Conservation (phyloP, 495 filamentous ascomycete species). For the Daldinia vernicosa region DNA sequence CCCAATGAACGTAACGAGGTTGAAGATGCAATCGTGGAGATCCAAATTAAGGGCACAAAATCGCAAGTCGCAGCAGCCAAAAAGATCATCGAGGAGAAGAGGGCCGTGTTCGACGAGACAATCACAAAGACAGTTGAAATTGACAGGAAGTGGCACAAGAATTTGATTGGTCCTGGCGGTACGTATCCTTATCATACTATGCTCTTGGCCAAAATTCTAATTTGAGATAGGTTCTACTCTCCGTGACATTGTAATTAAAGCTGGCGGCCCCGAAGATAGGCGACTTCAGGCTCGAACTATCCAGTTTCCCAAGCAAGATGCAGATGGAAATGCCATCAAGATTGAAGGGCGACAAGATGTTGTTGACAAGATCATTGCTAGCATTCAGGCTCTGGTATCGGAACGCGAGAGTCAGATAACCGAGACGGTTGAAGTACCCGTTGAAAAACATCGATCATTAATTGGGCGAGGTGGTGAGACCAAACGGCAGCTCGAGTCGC, state of each 20-base stretch:
- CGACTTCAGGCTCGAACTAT: slow-evolving; percentile 84
- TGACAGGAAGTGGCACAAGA: slow-evolving; percentile 89
- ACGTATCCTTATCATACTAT: slow-evolving; percentile 48
- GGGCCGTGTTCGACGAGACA: slow-evolving; percentile 83
- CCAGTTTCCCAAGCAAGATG: slow-evolving; percentile 83
- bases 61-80: slow-evolving; percentile 88
- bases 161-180: slow-evolving; percentile 90
- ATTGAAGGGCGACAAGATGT: slow-evolving; percentile 83
- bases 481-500: slow-evolving; percentile 82
- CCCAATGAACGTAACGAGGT: slow-evolving; percentile 69
- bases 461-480: slow-evolving; percentile 92
- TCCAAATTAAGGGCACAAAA: slow-evolving; percentile 90
- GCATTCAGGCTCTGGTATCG: slow-evolving; percentile 79
- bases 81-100: slow-evolving; percentile 84
- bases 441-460: slow-evolving; percentile 86
- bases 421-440: slow-evolving; percentile 78
- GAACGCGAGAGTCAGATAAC: slow-evolving; percentile 82
- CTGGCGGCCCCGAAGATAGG: slow-evolving; percentile 87
- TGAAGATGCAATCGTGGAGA: slow-evolving; percentile 74
- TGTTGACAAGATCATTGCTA: slow-evolving; percentile 86
- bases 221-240: slow-evolving; percentile 76
- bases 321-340: slow-evolving; percentile 83
- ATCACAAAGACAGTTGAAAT: slow-evolving; percentile 84
- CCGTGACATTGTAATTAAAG: slow-evolving; percentile 83
- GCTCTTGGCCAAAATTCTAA: slow-evolving; percentile 47